These are phyloP conservation scores for Hanseniaspora pseudoguilliermondii DNA, from an alignment of 805 yeast species.

Conservation along the genomic window DNA sequence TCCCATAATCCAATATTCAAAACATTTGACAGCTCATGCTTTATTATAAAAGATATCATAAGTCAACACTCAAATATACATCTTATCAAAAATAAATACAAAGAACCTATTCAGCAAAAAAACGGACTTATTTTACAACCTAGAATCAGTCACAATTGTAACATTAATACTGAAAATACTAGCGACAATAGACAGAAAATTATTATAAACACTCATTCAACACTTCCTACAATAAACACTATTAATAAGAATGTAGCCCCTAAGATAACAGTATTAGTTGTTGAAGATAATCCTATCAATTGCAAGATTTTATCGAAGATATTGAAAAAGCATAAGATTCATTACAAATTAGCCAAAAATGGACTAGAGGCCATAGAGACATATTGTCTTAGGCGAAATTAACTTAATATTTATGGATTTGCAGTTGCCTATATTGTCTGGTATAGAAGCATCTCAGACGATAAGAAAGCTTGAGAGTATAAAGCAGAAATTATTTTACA, in stretches of 20 bases:
- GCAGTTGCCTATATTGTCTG: slow-evolving; percentile 90
- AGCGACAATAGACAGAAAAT: no score
- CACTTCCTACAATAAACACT: background rate
- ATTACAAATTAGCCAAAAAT: slow-evolving; percentile 74
- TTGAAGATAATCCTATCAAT: slow-evolving; percentile 91
- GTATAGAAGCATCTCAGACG: slow-evolving; percentile 87
- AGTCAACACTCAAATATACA: background rate
- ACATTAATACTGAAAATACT: background rate
- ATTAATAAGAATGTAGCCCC: slow-evolving; percentile 40
- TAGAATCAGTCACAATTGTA: background rate
- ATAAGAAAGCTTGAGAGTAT: slow-evolving; percentile 72
- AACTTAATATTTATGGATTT: slow-evolving; percentile 94
- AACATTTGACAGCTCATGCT: background rate
- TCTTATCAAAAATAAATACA: background rate
- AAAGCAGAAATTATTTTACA: slow-evolving; percentile 20
- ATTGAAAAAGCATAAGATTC: slow-evolving; percentile 70
- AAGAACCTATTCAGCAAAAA: background rate
- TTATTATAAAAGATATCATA: slow-evolving; percentile 1
- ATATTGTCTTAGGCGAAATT: slow-evolving; percentile 86
- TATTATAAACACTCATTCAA: background rate
- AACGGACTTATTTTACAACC: slow-evolving; percentile 4
- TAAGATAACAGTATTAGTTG: slow-evolving; percentile 78
- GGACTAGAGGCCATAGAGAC: slow-evolving; percentile 91
- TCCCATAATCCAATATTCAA: slow-evolving; percentile 6
- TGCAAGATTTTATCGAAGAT: slow-evolving; percentile 85